Evolutionary conservation across 352 stramenopile species (phyloP).

Genomic region (Phytophthora melonis): DNA sequence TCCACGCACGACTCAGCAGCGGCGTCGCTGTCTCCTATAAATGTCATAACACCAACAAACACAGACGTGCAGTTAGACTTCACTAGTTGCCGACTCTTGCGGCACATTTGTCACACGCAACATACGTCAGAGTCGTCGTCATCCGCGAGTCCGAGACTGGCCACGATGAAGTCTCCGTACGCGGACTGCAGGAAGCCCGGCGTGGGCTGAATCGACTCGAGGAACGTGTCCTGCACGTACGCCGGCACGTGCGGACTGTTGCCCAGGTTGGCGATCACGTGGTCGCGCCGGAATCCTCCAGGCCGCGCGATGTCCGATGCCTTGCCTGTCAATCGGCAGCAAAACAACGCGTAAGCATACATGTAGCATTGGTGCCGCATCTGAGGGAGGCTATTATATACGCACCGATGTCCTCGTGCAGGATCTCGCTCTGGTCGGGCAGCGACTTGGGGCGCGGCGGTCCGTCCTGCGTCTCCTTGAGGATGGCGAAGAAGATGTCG

Average conservation of each 20-base stretch:
- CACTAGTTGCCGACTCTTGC: background rate
- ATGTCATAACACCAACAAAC: background rate
- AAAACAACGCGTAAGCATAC: background rate
- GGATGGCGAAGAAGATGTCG: constrained; percentile 73
- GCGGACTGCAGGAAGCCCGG: constrained; percentile 50
- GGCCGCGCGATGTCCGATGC: constrained; percentile 65
- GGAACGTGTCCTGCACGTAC: constrained; percentile 62
- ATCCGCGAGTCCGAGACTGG: constrained; percentile 58
- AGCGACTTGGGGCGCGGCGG: constrained; percentile 52
- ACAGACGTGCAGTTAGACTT: background rate
- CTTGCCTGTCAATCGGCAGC: constrained; percentile 36
- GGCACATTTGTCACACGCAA: constrained; percentile 21
- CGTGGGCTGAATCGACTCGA: constrained; percentile 55
- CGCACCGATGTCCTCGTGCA: constrained; percentile 65
- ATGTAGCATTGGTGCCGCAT: no score
- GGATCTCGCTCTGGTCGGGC: constrained; percentile 62
- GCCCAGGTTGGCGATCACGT: constrained; percentile 56
- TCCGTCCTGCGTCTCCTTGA: constrained; percentile 60
- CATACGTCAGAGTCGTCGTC: constrained; percentile 51
- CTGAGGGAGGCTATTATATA: background rate
- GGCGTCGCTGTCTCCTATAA: constrained; percentile 51
- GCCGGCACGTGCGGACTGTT: constrained; percentile 41
- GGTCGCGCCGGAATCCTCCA: constrained; percentile 62
- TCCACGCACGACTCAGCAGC: constrained; percentile 44
- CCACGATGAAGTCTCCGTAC: constrained; percentile 67